phyloP scores from a whole-genome alignment of 805 yeast genomes.

The Danielia reshetovae region DNA sequence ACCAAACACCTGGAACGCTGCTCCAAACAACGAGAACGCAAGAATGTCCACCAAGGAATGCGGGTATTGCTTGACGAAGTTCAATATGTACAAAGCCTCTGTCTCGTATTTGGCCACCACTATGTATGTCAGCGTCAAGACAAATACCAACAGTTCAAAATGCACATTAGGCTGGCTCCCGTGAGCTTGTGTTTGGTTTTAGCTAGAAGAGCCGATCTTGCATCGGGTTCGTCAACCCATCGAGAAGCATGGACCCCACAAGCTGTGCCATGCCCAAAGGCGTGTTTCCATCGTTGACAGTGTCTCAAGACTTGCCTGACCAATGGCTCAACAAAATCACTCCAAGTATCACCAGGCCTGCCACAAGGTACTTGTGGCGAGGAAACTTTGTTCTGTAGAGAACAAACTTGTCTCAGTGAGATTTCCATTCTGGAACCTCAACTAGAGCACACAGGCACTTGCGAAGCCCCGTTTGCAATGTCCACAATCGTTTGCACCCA shows the following conservation, averaged over 20 bases:
- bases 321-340: constrained; percentile 60
- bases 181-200: constrained; percentile 38
- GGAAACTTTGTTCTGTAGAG: constrained; percentile 73
- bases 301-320: constrained; percentile 21
- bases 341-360: constrained; percentile 74
- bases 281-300: constrained; percentile 40
- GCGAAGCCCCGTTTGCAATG: no score
- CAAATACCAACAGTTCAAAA: constrained; percentile 46
- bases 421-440: no score
- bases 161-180: constrained; percentile 86
- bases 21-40: constrained; percentile 73
- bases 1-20: constrained; percentile 91
- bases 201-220: constrained; percentile 78
- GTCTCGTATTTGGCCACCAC: constrained; percentile 33
- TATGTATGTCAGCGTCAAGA: constrained; percentile 49
- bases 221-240: constrained; percentile 89
- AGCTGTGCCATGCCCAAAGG: constrained; percentile 60
- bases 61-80: constrained; percentile 50
- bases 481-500: no score
- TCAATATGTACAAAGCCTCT: constrained; percentile 48
- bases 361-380: constrained; percentile 71
- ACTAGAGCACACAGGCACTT: no score
- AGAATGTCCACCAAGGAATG: constrained; percentile 55
- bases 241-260: constrained; percentile 63
- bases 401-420: no score